A percentile compares a stretch with the other conserved stretches of the same genome.
phyloP scores from a whole-genome alignment of 1,139 yeast species.

The Yamadazyma siamensis region DNA sequence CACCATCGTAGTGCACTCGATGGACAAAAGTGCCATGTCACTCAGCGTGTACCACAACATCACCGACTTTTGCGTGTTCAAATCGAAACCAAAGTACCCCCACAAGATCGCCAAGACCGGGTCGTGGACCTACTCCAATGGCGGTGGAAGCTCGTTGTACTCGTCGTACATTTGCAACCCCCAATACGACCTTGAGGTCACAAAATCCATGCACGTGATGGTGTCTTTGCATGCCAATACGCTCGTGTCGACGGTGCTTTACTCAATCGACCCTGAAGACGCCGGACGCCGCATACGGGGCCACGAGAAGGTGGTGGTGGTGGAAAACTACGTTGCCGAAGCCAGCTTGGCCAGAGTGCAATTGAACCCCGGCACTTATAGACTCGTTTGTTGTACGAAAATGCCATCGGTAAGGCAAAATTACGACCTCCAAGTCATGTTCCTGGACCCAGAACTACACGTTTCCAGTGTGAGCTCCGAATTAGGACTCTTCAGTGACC shows the following conservation, averaged over 20 bases:
- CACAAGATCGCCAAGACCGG: constrained; percentile 28
- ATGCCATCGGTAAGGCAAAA: constrained; percentile 12
- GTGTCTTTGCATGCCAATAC: background rate
- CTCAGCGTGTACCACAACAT: constrained; percentile 34
- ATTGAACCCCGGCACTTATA: constrained; percentile 35
- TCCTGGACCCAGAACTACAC: constrained; percentile 6
- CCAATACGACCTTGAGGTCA: constrained; percentile 42
- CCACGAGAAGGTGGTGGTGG: background rate
- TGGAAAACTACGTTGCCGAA: constrained; percentile 22
- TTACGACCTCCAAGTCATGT: constrained; percentile 11
- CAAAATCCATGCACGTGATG: constrained; percentile 15
- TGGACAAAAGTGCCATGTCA: constrained; percentile 29
- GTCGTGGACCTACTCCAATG: constrained; percentile 43
- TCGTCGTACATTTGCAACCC: constrained; percentile 60
- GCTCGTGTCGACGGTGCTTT: background rate
- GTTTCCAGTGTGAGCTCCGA: constrained; percentile 19
- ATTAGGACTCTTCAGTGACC: constrained; percentile 35
- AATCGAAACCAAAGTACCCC: constrained; percentile 21
- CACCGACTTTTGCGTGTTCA: constrained; percentile 19
- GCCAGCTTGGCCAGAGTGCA: constrained; percentile 20
- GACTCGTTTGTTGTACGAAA: constrained; percentile 31
- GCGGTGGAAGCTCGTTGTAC: constrained; percentile 59
- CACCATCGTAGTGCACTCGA: constrained; percentile 24
- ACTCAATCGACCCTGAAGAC: background rate
- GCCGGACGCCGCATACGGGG: background rate